Percentiles rank a stretch among this genome's conserved stretches.
phyloP scores from a whole-genome alignment of 768 basidiomycete genomes.

The Lentinula edodes region DNA sequence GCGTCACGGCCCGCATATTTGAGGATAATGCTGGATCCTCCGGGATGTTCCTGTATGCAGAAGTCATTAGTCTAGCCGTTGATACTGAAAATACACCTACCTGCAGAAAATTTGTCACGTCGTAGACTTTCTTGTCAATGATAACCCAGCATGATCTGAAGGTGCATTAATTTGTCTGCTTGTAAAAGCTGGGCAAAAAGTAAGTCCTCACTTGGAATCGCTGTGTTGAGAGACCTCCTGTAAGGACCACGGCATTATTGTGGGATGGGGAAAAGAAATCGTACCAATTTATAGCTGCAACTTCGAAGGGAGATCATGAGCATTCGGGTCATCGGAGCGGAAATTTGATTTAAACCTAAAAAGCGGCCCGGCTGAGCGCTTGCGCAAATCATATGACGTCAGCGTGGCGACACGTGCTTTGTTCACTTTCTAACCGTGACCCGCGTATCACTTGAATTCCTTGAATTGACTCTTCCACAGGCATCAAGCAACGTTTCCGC shows the following conservation, averaged over 20 bases:
- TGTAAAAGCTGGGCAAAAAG: background rate
- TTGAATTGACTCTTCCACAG: background rate
- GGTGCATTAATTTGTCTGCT: constrained; percentile 8
- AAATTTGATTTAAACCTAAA: background rate
- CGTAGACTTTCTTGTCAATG: constrained; percentile 76
- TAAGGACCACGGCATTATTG: constrained; percentile 35
- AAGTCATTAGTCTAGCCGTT: background rate
- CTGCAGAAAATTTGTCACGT: constrained; percentile 74
- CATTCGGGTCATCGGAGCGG: background rate
- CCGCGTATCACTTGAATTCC: background rate
- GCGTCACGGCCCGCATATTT: constrained; percentile 85
- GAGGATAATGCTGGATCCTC: constrained; percentile 77
- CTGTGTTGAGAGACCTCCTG: constrained; percentile 60
- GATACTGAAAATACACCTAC: constrained; percentile 26
- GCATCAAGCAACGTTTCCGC: constrained; percentile 2
- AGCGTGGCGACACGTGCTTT: background rate
- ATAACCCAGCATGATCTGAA: constrained; percentile 80
- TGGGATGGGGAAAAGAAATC: constrained; percentile 14
- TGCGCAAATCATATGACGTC: background rate
- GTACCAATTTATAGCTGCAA: background rate
- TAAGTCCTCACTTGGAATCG: constrained; percentile 33
- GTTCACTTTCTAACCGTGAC: constrained; percentile 19
- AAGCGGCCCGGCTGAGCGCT: background rate
- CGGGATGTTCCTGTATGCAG: constrained; percentile 53
- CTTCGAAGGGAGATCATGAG: background rate